A percentile compares a stretch with the other conserved stretches of the same genome.
phyloP scores from a whole-genome alignment of 106 monocot species.

The Xerophyta viscosa region DNA sequence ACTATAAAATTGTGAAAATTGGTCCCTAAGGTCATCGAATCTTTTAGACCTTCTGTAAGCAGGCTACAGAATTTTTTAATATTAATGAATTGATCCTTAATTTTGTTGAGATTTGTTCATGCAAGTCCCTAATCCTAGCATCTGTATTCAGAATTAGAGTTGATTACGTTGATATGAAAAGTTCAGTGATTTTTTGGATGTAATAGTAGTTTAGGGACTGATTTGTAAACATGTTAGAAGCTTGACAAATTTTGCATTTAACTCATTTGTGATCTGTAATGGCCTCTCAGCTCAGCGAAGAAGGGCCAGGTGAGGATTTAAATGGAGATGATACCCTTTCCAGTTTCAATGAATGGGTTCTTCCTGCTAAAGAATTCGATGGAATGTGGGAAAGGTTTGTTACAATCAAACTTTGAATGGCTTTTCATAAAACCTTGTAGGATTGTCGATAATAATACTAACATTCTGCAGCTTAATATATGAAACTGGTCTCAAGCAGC shows the following conservation, averaged over 20 bases:
- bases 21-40: too few species aligned
- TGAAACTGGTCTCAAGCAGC: conserved; percentile 89
- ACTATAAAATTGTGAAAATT: too few species aligned
- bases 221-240: background rate
- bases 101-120: too few species aligned
- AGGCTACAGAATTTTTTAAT: too few species aligned
- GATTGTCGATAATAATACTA: conserved; percentile 3
- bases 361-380: conserved; percentile 90
- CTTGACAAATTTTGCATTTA: too few species aligned
- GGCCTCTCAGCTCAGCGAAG: conserved; percentile 74
- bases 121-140: too few species aligned
- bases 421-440: background rate
- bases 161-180: too few species aligned
- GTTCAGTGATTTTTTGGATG: too few species aligned
- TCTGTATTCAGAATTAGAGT: too few species aligned
- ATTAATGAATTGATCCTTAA: too few species aligned
- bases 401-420: background rate
- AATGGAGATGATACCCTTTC: conserved; percentile 85
- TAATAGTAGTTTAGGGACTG: too few species aligned
- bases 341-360: conserved; percentile 88
- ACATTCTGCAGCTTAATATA: conserved; percentile 73
- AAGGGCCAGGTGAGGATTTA: conserved; percentile 90
- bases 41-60: too few species aligned
- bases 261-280: background rate
- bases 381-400: conserved; percentile 96